Evolutionary conservation across 768 basidiomycete genomes (phyloP).

Genomic region (Artomyces pyxidatus): DNA sequence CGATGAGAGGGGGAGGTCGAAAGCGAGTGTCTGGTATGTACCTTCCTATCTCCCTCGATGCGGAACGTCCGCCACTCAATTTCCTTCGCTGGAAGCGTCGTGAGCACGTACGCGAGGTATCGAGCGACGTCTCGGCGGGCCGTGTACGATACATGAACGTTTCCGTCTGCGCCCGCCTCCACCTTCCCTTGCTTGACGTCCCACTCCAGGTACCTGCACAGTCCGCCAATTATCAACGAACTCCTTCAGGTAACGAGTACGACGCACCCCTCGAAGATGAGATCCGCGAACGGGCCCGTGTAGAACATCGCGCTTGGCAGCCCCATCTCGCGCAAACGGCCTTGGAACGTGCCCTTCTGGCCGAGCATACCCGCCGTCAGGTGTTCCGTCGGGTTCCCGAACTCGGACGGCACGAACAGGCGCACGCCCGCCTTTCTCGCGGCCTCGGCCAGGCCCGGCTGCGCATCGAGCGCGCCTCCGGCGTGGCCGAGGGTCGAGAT

Average conservation of each 20-base stretch:
- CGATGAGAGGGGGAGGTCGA: background rate
- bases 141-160: slow-evolving; percentile 13
- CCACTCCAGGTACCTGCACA: slow-evolving; percentile 1
- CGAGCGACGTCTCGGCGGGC: slow-evolving; percentile 11
- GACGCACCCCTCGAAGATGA: slow-evolving; percentile 4
- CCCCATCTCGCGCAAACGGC: slow-evolving; percentile 3
- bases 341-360: background rate
- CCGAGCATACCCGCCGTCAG: slow-evolving; percentile 5
- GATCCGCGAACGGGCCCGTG: slow-evolving; percentile 14
- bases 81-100: slow-evolving; percentile 8
- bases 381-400: slow-evolving; percentile 16
- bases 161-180: slow-evolving; percentile 12
- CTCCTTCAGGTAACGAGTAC: background rate
- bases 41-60: slow-evolving; percentile 8
- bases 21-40: background rate
- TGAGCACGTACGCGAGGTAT: slow-evolving; percentile 13
- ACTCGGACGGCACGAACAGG: slow-evolving; percentile 26
- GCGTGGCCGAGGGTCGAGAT: slow-evolving; percentile 7
- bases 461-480: slow-evolving; percentile 5
- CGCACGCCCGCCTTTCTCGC: slow-evolving; percentile 21
- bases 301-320: slow-evolving; percentile 12
- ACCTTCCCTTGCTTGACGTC: slow-evolving; percentile 12
- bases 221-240: background rate
- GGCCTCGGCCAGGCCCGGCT: slow-evolving; percentile 14
- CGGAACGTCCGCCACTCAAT: slow-evolving; percentile 4